Base-by-base conservation (phyloP, 306 rosid species). In the Carpinus fangiana region DNA sequence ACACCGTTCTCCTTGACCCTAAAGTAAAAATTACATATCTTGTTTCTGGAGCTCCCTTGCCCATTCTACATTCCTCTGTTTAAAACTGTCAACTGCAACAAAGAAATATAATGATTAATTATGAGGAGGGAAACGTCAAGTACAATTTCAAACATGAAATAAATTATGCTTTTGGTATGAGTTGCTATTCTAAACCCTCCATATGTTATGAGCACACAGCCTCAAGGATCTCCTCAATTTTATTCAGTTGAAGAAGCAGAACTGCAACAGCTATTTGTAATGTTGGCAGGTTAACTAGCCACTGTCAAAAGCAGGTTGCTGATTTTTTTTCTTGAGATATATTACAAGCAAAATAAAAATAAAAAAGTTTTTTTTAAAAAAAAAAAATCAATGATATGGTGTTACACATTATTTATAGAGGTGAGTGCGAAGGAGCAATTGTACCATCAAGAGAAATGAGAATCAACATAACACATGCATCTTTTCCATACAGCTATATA, bases 1-100 rank as follows among this genome's bases (percentile, higher is more conserved):
- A 88, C 67, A 79, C 87, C 57, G 50, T 85, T 95, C 84, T 95
- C 98, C 86, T 87, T 95, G 75, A 91, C 78, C 83, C 80, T 87
- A 90, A 87, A 95, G 53, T 95, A 98, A 73, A 95, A 91, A 67
- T 86, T 91, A 48, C 43, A 73, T 45, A 82, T 41, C 82, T 70
- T 89, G 76, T 84, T 59, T 38, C 88, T 82, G 4, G 86, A 84
- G 68, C 82, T 77, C 64, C 80, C 93, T 54, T 80, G 84, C 71
- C 76, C 85, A 61, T 78, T 75, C 31, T 74, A 81, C 5, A 77
- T 66, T 67, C 66, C 88, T 85, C 84, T 87, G 81, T 91, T 81
- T 68, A 84, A 46, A 81, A 95, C 96, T 38, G 51, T 85, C 84
- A 85, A 72, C 91, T 88, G 86, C 84, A 76, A 59, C 75, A 61